Percentiles rank a stretch among this genome's conserved stretches.
phyloP scores from a whole-genome alignment of 2,329 filamentous ascomycete genomes.

The Alternaria ventricosa region DNA sequence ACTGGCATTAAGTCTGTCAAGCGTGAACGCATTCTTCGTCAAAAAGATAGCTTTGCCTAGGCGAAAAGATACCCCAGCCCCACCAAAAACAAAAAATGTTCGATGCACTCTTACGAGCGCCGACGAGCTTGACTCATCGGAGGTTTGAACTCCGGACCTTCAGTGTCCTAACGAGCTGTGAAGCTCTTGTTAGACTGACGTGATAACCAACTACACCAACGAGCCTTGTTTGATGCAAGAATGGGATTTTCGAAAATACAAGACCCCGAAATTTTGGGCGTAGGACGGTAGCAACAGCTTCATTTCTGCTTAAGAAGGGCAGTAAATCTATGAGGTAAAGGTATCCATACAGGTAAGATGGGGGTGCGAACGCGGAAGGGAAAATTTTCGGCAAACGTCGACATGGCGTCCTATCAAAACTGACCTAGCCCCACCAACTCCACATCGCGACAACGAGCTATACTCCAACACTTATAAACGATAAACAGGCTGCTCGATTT shows the following conservation, averaged over 20 bases:
- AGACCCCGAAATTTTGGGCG: neutral
- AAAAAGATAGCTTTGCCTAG: neutral
- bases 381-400: neutral
- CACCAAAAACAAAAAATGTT: neutral
- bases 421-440: neutral
- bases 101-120: neutral
- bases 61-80: neutral
- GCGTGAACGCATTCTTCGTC: neutral
- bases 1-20: accelerated
- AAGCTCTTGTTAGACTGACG: conserved; percentile 52
- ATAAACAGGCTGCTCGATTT: conserved; percentile 17
- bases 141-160: conserved; percentile 1
- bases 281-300: neutral
- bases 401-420: neutral
- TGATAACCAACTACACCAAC: conserved; percentile 57
- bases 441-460: neutral
- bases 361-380: neutral
- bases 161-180: neutral
- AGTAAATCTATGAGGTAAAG: neutral
- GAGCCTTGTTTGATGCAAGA: conserved; percentile 22
- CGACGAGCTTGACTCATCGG: neutral
- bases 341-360: neutral
- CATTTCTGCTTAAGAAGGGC: neutral
- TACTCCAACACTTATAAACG: neutral
- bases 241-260: accelerated